Evolutionary conservation across 768 basidiomycete genomes (phyloP).

Genomic region (Phanerodontia chrysosporium): DNA sequence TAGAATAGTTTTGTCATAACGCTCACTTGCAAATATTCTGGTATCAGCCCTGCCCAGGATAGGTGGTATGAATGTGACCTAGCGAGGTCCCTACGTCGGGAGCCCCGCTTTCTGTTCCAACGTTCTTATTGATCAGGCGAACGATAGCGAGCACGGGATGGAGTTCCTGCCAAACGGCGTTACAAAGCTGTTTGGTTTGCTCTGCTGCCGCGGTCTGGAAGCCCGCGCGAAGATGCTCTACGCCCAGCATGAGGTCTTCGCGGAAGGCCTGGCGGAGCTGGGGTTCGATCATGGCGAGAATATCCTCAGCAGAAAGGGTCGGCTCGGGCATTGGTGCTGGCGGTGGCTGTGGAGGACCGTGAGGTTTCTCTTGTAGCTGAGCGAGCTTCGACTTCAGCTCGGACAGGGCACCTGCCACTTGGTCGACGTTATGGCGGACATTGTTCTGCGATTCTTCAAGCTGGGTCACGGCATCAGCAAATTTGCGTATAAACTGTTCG

Average conservation of each 20-base stretch:
- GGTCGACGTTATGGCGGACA: background rate
- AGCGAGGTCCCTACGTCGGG: background rate
- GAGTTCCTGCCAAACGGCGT: slow-evolving; percentile 1
- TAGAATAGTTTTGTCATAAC: no score
- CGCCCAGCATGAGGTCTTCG: background rate
- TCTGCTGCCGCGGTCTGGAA: background rate
- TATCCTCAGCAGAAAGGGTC: background rate
- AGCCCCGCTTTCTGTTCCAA: background rate
- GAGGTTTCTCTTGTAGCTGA: background rate
- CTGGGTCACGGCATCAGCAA: background rate
- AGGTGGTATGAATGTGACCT: background rate
- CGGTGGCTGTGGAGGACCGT: background rate
- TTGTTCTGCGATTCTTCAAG: background rate
- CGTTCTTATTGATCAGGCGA: background rate
- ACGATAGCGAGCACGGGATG: background rate
- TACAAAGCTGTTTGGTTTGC: background rate
- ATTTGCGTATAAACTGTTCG: background rate
- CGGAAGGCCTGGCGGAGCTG: background rate
- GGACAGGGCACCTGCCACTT: background rate
- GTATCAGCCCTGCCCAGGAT: background rate
- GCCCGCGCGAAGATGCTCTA: background rate
- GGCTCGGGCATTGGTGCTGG: background rate
- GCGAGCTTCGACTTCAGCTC: background rate
- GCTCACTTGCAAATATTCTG: no score
- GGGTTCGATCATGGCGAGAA: background rate